A percentile compares a stretch with the other conserved stretches of the same genome.
phyloP scores from a whole-genome alignment of 2,329 filamentous ascomycete species.

The Trichoderma pleuroti region DNA sequence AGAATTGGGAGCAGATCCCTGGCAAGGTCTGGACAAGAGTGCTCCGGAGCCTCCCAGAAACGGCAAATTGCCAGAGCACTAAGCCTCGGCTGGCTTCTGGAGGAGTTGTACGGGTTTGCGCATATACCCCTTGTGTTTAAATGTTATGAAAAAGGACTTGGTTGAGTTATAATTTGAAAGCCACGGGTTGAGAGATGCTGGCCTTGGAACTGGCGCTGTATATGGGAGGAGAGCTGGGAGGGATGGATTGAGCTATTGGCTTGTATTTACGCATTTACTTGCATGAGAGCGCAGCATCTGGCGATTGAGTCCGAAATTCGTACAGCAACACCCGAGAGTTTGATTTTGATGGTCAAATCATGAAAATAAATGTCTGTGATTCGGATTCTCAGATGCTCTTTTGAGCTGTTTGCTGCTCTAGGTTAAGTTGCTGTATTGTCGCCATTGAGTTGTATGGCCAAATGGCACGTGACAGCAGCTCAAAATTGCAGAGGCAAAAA shows the following conservation, averaged over 20 bases:
- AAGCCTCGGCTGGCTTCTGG: not conserved
- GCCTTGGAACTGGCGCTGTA: not conserved
- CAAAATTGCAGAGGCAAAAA: not conserved
- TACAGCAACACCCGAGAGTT: not conserved
- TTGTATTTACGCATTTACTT: not conserved
- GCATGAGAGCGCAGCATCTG: slow-evolving; percentile 7
- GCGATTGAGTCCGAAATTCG: not conserved
- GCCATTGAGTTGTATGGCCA: not conserved
- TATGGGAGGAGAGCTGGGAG: not conserved
- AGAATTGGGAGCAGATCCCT: slow-evolving; percentile 37
- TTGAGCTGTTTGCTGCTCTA: not conserved
- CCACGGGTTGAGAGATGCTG: not conserved
- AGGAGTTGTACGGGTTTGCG: not conserved
- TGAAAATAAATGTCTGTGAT: not conserved
- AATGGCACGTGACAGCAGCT: slow-evolving; percentile 18
- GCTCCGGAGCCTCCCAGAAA: slow-evolving; percentile 42
- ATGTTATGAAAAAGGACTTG: not conserved
- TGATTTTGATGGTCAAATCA: not conserved
- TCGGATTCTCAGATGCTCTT: not conserved
- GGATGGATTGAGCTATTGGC: not conserved
- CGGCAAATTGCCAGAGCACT: slow-evolving; percentile 23
- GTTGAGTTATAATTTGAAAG: not conserved
- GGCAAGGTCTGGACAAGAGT: slow-evolving; percentile 53
- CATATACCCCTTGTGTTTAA: slow-evolving; percentile 8
- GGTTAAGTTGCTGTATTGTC: not conserved